Evolutionary conservation across 164 flowering plant species (phyloP).

Genomic region (grape (Vitis vinifera)): ASM3070453v1 NC_081821.1:6472501-6473000

Average conservation of each 20-base stretch:
- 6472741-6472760: slow-evolving; percentile 91
- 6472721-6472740: slow-evolving; percentile 68
- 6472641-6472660: too few relatives aligned
- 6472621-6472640: background rate
- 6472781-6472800: background rate
- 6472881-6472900: slow-evolving; percentile 86
- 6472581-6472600: slow-evolving; percentile 86
- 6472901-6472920: slow-evolving; percentile 70
- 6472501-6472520: slow-evolving; percentile 38
- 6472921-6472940: slow-evolving; percentile 22
- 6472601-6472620: background rate
- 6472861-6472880: slow-evolving; percentile 92
- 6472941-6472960: background rate
- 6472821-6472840: background rate
- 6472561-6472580: slow-evolving; percentile 77
- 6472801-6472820: background rate
- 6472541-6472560: slow-evolving; percentile 83
- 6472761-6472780: background rate
- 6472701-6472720: slow-evolving; percentile 85
- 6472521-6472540: slow-evolving; percentile 81
- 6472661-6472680: background rate
- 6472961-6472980: background rate
- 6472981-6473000: too few relatives aligned
- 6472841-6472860: slow-evolving; percentile 78
- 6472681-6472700: slow-evolving; percentile 95